These are phyloP conservation scores for Aspergillus bridgeri DNA, from an alignment of 495 filamentous ascomycete genomes.

Conservation along the genomic window DNA sequence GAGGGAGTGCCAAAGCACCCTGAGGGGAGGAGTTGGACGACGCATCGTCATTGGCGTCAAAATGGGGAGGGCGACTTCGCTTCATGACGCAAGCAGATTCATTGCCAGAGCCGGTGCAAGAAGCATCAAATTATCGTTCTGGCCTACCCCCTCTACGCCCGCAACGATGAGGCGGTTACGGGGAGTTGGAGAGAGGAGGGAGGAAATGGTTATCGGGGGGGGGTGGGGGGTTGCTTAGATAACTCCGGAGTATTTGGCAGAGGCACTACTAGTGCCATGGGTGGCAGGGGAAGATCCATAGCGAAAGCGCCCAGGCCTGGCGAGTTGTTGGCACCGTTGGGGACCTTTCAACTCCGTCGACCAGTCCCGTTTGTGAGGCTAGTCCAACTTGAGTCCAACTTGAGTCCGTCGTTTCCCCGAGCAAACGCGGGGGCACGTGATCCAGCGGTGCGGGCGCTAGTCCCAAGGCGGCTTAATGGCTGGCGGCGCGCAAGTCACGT, in stretches of 20 bases:
- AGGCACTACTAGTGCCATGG: neutral
- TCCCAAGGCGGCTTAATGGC: neutral
- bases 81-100: slow-evolving; percentile 37
- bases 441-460: neutral
- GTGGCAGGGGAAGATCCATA: neutral
- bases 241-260: neutral
- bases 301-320: neutral
- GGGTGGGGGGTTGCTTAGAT: neutral
- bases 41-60: slow-evolving; percentile 42
- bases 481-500: neutral
- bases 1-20: slow-evolving; percentile 18
- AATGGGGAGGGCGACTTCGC: slow-evolving; percentile 44
- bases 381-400: no score
- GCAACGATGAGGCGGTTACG: neutral
- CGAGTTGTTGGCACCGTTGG: neutral
- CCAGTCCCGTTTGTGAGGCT: no score
- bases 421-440: neutral
- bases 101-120: slow-evolving; percentile 10
- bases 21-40: slow-evolving; percentile 38
- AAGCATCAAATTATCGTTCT: neutral
- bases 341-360: no score
- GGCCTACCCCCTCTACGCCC: neutral
- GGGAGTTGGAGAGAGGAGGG: neutral
- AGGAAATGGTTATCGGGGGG: neutral
- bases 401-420: neutral